Conservation (phyloP, 345 rosid species). For the Isatis tinctoria region DNA sequence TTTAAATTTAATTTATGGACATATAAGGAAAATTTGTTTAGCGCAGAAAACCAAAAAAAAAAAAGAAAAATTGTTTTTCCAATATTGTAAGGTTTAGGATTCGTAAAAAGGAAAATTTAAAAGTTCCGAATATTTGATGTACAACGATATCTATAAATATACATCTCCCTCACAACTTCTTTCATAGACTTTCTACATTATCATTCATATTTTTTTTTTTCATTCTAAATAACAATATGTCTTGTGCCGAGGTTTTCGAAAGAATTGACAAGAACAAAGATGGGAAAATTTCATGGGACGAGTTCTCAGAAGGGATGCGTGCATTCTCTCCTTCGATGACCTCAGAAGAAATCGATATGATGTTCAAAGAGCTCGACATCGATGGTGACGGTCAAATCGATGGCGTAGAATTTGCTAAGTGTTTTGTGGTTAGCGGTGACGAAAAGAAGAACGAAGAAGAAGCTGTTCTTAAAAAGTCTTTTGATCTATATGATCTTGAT, state of each 20-base stretch:
- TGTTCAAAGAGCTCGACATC: slow-evolving; percentile 13
- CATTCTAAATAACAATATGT: not conserved
- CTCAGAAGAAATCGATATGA: slow-evolving; percentile 2
- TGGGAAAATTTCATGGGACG: slow-evolving; percentile 23
- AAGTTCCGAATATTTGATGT: too few relatives aligned
- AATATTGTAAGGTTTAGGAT: not conserved
- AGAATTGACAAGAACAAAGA: slow-evolving; percentile 13
- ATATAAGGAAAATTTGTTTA: not conserved
- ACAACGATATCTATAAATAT: not conserved
- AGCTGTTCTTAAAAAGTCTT: not conserved
- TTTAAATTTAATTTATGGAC: too few relatives aligned
- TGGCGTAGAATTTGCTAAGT: not conserved
- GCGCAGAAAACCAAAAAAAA: not conserved
- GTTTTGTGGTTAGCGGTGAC: not conserved
- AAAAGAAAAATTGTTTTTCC: not conserved
- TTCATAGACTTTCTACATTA: not conserved
- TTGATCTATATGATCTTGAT: slow-evolving; percentile 19
- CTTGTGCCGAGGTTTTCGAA: not conserved
- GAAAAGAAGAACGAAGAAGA: not conserved
- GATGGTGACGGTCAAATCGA: slow-evolving; percentile 14
- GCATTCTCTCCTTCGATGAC: slow-evolving; percentile 1
- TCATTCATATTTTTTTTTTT: not conserved
- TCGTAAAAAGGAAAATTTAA: not conserved
- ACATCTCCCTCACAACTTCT: not conserved
- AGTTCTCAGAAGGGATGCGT: slow-evolving; percentile 8